A percentile compares a stretch with the other conserved stretches of the same genome.
Conservation (phyloP, 768 basidiomycete species). For the Epithele typhae region DNA sequence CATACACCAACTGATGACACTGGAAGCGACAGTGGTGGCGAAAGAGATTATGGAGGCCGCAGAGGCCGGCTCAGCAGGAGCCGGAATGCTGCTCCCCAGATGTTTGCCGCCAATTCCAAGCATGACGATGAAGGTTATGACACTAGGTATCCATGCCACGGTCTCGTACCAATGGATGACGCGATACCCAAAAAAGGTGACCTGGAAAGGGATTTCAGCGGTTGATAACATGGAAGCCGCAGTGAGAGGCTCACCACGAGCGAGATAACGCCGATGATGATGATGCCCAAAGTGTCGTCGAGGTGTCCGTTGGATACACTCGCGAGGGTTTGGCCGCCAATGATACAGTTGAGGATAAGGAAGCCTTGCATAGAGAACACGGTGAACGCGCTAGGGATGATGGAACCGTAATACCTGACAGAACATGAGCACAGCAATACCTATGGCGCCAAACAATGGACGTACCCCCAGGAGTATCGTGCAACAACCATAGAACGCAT, state of each 20-base stretch:
- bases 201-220: constrained; percentile 5
- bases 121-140: constrained; percentile 34
- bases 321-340: constrained; percentile 45
- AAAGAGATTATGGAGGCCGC: constrained; percentile 37
- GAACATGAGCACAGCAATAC: background rate
- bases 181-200: constrained; percentile 32
- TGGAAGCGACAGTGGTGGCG: constrained; percentile 40
- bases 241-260: constrained; percentile 25
- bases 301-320: constrained; percentile 30
- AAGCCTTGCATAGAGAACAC: constrained; percentile 44
- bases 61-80: constrained; percentile 24
- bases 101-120: constrained; percentile 34
- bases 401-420: constrained; percentile 35
- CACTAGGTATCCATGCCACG: constrained; percentile 36
- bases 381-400: constrained; percentile 36
- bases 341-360: constrained; percentile 45
- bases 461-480: constrained; percentile 49
- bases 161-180: constrained; percentile 36
- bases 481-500: constrained; percentile 56
- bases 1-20: constrained; percentile 38
- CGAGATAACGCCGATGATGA: constrained; percentile 37
- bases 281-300: constrained; percentile 35
- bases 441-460: background rate
- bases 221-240: background rate
- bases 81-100: constrained; percentile 21